Evolutionary conservation across 2,329 filamentous ascomycete species (phyloP), one percentile per base, ranked within the genome.

Genomic region (Xylariaceae sp.): DNA sequence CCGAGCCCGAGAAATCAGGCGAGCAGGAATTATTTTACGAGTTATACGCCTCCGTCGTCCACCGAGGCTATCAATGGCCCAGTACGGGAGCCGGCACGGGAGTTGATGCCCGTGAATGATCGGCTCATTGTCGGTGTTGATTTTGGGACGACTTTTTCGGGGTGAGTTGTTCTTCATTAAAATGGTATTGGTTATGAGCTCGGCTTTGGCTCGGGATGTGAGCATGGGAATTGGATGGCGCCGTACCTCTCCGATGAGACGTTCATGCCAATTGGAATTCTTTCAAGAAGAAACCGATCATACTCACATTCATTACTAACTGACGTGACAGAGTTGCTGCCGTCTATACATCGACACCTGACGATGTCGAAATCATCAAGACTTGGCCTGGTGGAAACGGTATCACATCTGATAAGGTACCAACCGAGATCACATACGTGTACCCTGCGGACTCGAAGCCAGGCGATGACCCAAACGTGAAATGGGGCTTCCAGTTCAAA

Each of bases 391-490:
- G 88, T 22, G 86, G 86, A 27, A 90, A 91, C 63, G 87, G 87
- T 60, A 89, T 91, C 69, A 90, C 88, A n/a, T 90, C 86, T 33
- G 87, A 92, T 73, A 92, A 92, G 73, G 87, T 91, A 2, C 87
- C 88, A 1, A 90, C 87, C 12, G 87, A 91, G 66, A 85, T 91
- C 47, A 85, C 86, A 56, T 83, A 83, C 59, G 75, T 78, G 51
- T 67, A 71, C 31, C 67, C 72, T 46, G 63, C 69, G 45, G 58
- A 66, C 17, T 62, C 71, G 5, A 54, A 68, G 3, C 56, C 64
- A 2, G 73, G 66, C n/a, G 64, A 72, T 1, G 66, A 71, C 7
- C 75, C 80, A 6, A 76, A 63, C 1, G 72, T 81, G 42, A 86
- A 85, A 80, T 92, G 88, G 88, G 88, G 88, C 0, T 91, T 90